Evolutionary conservation across 1,139 yeast genomes (phyloP), one percentile per base, ranked within the genome.

Genomic region (Nakaseomyces bracarensis): DNA sequence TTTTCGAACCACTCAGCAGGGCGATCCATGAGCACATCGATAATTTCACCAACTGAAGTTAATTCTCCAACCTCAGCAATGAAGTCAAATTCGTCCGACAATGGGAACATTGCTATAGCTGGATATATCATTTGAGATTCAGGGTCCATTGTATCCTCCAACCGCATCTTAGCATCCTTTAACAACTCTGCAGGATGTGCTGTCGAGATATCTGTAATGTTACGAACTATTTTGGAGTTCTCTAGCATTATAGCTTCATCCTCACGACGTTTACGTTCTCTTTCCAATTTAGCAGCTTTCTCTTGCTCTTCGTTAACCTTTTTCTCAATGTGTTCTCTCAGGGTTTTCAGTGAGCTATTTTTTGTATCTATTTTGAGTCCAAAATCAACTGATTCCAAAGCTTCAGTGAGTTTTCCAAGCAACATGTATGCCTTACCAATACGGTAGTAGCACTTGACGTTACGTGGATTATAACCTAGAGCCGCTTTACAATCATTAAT

Each of bases 401-500:
- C 89, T 55, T 91, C 97, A 14, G 82, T 86, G 43, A 68, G 71
- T 48, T 75, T 74, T 14, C 74, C 82, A 6, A 91, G 70, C 0
- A 76, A 74, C 43, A 77, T 69, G 51, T 82, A 84, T 0, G 98
- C 96, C 55, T 72, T 81, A 0, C 89, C 93, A 30, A 94, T 78
- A 53, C 98, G 71, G 60, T 70, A 93, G 52, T 84, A 75, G 0
- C 97, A 96, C 64, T 93, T 93, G 43, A 81, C 68, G 56, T 80
- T 85, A 48, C 69, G 71, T 1, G 83, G 81, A 51, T 86, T 89
- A 2, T 75, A 54, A 37, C 68, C 61, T 46, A 93, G 64, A 4
- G 86, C 91, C 42, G 71, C 71, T 52, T 81, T 80, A 58, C 96
- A 85, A 61, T 91, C 97, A 49, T 82, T 85, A 49, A 91, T 81